phyloP scores from a whole-genome alignment of 164 flowering plant genomes.

The Piper betle region DNA sequence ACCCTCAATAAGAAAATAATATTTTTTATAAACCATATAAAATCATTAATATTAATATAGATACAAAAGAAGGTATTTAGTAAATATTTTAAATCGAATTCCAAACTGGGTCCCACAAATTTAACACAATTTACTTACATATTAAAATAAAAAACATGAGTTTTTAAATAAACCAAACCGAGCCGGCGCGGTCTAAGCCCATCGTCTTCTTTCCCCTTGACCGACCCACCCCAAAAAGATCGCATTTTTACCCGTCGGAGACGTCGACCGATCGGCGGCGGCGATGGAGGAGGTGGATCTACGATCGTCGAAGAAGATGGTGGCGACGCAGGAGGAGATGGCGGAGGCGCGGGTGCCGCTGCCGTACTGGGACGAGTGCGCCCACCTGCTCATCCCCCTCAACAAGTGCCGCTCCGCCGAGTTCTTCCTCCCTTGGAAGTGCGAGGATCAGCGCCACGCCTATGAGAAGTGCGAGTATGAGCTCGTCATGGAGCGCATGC shows the following conservation, averaged over 20 bases:
- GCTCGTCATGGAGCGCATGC: conserved; percentile 92
- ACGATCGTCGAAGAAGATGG: conserved; percentile 96
- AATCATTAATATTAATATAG: no score
- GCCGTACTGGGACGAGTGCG: conserved; percentile 90
- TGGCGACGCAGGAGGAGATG: conserved; percentile 90
- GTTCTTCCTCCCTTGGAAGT: conserved; percentile 93
- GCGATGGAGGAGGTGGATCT: conserved; percentile 33
- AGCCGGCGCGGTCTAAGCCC: no score
- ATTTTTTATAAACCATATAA: no score
- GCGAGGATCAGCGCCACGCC: conserved; percentile 78
- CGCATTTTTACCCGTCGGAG: neutral
- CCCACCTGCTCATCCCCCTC: conserved; percentile 87
- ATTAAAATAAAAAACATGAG: no score
- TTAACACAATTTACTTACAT: no score
- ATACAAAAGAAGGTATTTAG: no score
- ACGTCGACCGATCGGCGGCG: neutral
- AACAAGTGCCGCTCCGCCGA: conserved; percentile 85
- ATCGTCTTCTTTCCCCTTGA: no score
- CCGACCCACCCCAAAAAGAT: neutral
- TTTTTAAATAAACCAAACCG: no score
- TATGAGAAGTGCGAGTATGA: conserved; percentile 99
- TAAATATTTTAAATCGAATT: no score
- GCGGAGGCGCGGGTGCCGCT: conserved; percentile 69
- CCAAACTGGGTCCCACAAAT: no score
- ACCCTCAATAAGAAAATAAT: no score